Percentiles rank a stretch among this genome's conserved stretches.
Conservation (phyloP, 257 asterid genomes). For the Ilex aquifolium region DNA sequence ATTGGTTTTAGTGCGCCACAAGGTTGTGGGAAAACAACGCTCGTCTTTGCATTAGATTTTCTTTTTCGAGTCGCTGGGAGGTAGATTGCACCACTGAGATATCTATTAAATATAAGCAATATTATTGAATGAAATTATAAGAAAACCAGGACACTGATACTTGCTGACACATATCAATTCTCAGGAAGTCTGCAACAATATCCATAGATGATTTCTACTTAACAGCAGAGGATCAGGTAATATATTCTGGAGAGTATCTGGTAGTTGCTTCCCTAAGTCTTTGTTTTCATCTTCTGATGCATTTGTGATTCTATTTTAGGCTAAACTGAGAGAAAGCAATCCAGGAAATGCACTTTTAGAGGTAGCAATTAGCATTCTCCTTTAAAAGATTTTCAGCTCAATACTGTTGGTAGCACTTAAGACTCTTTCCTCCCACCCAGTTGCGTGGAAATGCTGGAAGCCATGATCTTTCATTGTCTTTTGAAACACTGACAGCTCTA, state of each 20-base stretch:
- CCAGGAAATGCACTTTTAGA: constrained; percentile 84
- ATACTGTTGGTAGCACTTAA: neutral
- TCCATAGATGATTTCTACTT: constrained; percentile 97
- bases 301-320: constrained; percentile 37
- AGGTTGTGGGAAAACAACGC: constrained; percentile 98
- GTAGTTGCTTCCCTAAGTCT: constrained; percentile 1
- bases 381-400: neutral
- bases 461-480: constrained; percentile 85
- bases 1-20: constrained; percentile 99
- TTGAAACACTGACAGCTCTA: constrained; percentile 69
- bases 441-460: constrained; percentile 99
- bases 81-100: constrained; percentile 57
- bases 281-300: constrained; percentile 11
- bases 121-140: neutral
- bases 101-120: constrained; percentile 16
- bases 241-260: constrained; percentile 3
- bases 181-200: constrained; percentile 82
- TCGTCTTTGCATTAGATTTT: constrained; percentile 84
- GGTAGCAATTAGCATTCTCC: constrained; percentile 35
- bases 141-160: constrained; percentile 26
- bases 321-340: constrained; percentile 68
- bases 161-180: constrained; percentile 25
- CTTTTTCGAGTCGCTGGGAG: constrained; percentile 81
- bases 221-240: constrained; percentile 88
- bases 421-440: constrained; percentile 28